phyloP scores from a whole-genome alignment of 345 rosid species.

The Eucalyptus sideroxylon region DNA sequence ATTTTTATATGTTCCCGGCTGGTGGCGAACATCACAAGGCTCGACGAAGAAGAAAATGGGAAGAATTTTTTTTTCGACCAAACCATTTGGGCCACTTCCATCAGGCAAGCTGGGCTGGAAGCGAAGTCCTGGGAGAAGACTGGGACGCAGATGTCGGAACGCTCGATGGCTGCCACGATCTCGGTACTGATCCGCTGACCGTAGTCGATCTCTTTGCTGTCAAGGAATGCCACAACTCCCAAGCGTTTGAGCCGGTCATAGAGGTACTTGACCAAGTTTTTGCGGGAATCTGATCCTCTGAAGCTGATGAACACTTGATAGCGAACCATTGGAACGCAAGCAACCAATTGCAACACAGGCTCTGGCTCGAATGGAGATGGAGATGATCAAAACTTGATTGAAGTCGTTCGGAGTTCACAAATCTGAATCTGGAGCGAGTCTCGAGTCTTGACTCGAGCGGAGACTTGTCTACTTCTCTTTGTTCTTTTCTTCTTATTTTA shows the following conservation, averaged over 20 bases:
- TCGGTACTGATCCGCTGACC: rapidly evolving
- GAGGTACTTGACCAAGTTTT: background rate
- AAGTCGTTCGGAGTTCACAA: background rate
- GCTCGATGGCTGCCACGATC: background rate
- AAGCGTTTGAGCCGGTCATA: rapidly evolving
- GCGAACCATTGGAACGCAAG: rapidly evolving
- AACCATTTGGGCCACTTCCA: background rate
- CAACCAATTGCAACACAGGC: background rate
- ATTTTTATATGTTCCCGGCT: rapidly evolving
- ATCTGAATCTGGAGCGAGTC: background rate
- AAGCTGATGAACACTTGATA: background rate
- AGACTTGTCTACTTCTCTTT: too few species aligned
- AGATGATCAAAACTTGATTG: background rate
- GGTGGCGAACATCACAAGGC: background rate
- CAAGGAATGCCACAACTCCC: background rate
- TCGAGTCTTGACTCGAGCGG: rapidly evolving
- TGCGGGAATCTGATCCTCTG: background rate
- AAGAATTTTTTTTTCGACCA: rapidly evolving
- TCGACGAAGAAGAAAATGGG: background rate
- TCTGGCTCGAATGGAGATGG: background rate
- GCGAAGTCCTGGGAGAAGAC: background rate
- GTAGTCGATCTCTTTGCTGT: background rate
- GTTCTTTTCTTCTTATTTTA: too few species aligned
- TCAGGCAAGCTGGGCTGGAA: background rate
- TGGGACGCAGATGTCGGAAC: background rate